Conservation (phyloP, 257 asterid genomes). For the Nicotiana paniculata region DNA sequence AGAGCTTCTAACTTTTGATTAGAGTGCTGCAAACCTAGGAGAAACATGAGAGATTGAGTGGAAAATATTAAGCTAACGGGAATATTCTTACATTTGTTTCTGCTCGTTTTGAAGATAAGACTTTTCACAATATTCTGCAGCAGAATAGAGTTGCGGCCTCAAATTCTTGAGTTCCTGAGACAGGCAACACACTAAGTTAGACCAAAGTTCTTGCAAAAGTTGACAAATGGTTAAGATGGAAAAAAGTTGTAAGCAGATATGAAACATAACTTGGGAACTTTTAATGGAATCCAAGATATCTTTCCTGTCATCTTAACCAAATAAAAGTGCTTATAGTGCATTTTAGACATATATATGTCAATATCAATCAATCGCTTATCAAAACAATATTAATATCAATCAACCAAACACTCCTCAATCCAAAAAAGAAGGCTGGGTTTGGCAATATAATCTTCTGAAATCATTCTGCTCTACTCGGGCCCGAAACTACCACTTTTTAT, state of each 20-base stretch:
- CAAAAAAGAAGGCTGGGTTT: not conserved
- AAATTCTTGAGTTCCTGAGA: constrained; percentile 87
- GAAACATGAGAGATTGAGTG: not conserved
- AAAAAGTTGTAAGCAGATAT: not conserved
- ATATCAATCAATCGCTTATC: not conserved
- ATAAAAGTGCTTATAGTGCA: too few species aligned
- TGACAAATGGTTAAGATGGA: not conserved
- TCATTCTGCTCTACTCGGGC: not conserved
- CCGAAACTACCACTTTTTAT: not conserved
- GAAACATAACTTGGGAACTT: not conserved
- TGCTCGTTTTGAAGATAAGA: constrained; percentile 82
- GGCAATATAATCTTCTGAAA: not conserved
- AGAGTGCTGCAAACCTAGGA: not conserved
- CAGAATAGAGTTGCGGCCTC: constrained; percentile 89
- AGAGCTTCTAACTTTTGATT: not conserved
- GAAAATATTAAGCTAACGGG: not conserved
- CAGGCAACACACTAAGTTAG: constrained; percentile 17
- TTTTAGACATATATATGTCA: not conserved
- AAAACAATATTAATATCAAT: not conserved
- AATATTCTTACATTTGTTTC: constrained; percentile 67
- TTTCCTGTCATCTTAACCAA: not conserved
- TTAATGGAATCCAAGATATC: not conserved
- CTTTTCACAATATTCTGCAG: constrained; percentile 93
- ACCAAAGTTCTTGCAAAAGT: not conserved
- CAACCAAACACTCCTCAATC: not conserved